Base-by-base conservation (phyloP, 2,329 filamentous ascomycete genomes). In the Diaporthe sp. region DNA sequence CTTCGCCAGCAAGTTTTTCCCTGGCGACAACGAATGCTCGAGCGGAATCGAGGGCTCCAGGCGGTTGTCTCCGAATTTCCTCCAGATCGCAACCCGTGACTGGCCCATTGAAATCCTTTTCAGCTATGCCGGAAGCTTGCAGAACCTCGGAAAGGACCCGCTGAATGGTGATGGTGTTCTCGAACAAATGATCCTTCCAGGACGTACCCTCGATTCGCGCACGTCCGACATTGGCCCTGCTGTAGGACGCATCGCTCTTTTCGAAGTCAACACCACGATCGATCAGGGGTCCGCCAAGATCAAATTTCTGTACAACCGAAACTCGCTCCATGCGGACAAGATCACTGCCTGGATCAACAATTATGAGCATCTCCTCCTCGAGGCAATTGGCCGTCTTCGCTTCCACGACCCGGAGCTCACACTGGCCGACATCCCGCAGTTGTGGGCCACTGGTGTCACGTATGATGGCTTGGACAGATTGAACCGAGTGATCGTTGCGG, bases 61-160 rank as follows among this genome's bases (percentile, higher is more conserved):
- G 19, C 67, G 68, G 9, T 42, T 25, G 61, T 77, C 75, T n/a
- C 75, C 75, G 15, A 44, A 70, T 7, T 73, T 68, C 25, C 55
- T 75, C 2, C 75, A 75, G 42, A 73, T 77, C 17, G 75, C 75
- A 13, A 77, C 80, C 0, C 79, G 83, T 1, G 86, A 88, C 55
- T 85, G 85, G 75, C 89, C 89, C 0, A 86, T 92, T 65, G 91
- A 92, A 79, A 84, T 92, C 51, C 85, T 91, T 46, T 91, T 92
- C 80, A 91, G 86, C 74, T 90, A 89, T 77, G 83, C 87, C 2
- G 89, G 89, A 4, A 86, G 86, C 0, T 81, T 87, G 22, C 86
- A 89, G 67, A 85, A 87, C n/a, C 79, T 89, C 0, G 86, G 88
- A 69, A 83, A 84, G 2, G 82, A 85, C 13, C 71, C 71, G 6